Evolutionary conservation across 805 yeast species (phyloP).

Genomic region (Kluyveromyces wickerhamii): DNA sequence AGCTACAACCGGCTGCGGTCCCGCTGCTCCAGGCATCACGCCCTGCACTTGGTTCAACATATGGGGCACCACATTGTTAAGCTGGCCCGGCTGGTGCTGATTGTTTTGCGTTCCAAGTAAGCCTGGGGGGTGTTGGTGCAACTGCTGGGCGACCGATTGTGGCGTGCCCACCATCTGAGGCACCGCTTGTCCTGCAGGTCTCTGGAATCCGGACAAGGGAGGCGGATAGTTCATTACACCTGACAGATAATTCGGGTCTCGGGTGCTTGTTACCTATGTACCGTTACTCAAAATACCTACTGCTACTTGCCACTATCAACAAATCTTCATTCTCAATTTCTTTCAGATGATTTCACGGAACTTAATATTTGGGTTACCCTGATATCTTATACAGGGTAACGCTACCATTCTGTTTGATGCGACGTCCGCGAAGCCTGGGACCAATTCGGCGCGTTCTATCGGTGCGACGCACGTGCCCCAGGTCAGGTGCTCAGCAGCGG

Average conservation of each 20-base stretch:
- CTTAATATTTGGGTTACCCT: too few species aligned
- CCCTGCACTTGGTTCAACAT: slow-evolving; percentile 2
- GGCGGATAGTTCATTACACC: slow-evolving; percentile 5
- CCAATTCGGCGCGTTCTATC: too few species aligned
- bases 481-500: too few species aligned
- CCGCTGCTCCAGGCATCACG: not conserved
- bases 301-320: not conserved
- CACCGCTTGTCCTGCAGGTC: slow-evolving; percentile 6
- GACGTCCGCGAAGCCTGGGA: too few species aligned
- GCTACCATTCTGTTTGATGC: too few species aligned
- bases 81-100: slow-evolving; percentile 1
- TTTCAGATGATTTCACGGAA: not conserved
- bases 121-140: slow-evolving; percentile 6
- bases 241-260: not conserved
- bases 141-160: slow-evolving; percentile 1
- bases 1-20: slow-evolving; percentile 5
- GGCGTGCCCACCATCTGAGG: slow-evolving; percentile 6
- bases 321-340: not conserved
- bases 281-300: not conserved
- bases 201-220: slow-evolving; percentile 6
- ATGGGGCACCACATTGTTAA: not conserved
- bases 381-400: too few species aligned
- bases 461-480: too few species aligned
- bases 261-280: not conserved
- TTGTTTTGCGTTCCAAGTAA: slow-evolving; percentile 3